Conservation (phyloP, 1,284 basidiomycete species). For the Trichosporon asahii region DNA sequence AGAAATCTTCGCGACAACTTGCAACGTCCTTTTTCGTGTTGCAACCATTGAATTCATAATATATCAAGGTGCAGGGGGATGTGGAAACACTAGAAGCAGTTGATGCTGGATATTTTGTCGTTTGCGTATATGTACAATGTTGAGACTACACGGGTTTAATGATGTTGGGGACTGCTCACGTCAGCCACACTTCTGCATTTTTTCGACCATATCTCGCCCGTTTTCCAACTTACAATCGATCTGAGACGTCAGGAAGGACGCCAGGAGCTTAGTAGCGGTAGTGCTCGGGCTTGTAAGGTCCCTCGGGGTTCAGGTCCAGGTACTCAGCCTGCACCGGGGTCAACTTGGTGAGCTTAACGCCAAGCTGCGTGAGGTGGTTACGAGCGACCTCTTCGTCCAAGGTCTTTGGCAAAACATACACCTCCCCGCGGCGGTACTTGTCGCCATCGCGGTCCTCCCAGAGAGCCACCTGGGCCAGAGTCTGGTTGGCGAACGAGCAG, state of each 20-base stretch:
- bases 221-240: not conserved
- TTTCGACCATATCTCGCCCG: too few species aligned
- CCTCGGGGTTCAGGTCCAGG: conserved; percentile 88
- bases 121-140: conserved; percentile 8
- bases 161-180: not conserved
- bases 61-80: conserved; percentile 2
- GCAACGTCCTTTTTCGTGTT: not conserved
- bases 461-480: conserved; percentile 95
- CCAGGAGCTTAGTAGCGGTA: conserved; percentile 53
- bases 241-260: not conserved
- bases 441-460: conserved; percentile 69
- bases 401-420: conserved; percentile 93
- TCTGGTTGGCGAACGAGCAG: conserved; percentile 99
- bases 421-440: conserved; percentile 77
- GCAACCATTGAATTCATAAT: conserved; percentile 3
- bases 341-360: conserved; percentile 88
- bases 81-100: conserved; percentile 8
- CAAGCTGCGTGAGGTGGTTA: conserved; percentile 85
- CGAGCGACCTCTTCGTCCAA: conserved; percentile 98
- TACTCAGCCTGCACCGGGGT: conserved; percentile 77
- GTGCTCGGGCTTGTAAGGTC: conserved; percentile 89
- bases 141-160: conserved; percentile 3
- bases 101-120: conserved; percentile 9
- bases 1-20: too few species aligned
- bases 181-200: not conserved